These are phyloP conservation scores for Barnettozyma vustinii DNA, from an alignment of 805 yeast genomes.

Conservation along the genomic window DNA sequence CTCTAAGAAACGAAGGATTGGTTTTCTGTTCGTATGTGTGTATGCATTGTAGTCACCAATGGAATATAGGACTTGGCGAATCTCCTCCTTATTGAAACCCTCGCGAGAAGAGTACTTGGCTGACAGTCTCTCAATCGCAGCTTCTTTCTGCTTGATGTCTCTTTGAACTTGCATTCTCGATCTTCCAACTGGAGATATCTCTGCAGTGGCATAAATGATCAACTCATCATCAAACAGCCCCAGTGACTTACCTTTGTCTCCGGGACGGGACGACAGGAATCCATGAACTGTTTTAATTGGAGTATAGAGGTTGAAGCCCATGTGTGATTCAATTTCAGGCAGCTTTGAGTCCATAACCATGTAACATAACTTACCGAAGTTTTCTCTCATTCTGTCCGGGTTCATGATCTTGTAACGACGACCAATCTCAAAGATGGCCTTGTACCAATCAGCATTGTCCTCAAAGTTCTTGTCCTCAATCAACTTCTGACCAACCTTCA, in stretches of 20 bases:
- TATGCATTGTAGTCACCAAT: conserved; percentile 77
- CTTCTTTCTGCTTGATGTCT: conserved; percentile 61
- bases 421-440: conserved; percentile 68
- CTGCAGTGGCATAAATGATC: conserved; percentile 60
- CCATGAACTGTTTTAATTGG: conserved; percentile 61
- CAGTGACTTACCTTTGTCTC: conserved; percentile 32
- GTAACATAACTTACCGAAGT: conserved; percentile 73
- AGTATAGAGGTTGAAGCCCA: conserved; percentile 72
- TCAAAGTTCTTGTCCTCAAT: conserved; percentile 62
- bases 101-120: conserved; percentile 37
- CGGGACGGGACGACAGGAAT: conserved; percentile 37
- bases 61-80: conserved; percentile 69
- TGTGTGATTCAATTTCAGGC: conserved; percentile 61
- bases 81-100: conserved; percentile 50
- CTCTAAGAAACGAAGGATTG: conserved; percentile 57
- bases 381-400: conserved; percentile 75
- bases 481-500: conserved; percentile 62
- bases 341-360: conserved; percentile 82
- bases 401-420: conserved; percentile 79
- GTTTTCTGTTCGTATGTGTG: conserved; percentile 60
- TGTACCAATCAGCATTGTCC: conserved; percentile 69
- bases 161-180: conserved; percentile 47
- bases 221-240: conserved; percentile 51
- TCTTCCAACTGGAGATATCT: conserved; percentile 56
- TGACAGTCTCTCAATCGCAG: conserved; percentile 59